These are phyloP conservation scores for Jatropha multifida DNA, from an alignment of 441 rosid genomes.

Conservation along the genomic window DNA sequence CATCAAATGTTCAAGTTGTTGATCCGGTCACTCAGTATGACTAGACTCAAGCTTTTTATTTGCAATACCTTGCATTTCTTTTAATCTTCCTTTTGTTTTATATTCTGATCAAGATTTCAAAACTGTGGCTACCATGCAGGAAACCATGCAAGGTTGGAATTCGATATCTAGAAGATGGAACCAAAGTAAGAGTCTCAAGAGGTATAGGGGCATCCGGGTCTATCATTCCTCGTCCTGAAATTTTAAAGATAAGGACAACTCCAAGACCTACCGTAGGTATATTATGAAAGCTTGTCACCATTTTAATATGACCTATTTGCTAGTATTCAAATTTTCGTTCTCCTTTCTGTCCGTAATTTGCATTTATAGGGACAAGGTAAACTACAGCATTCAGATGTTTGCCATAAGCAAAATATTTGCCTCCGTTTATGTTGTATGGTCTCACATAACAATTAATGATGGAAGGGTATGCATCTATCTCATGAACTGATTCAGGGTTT, in stretches of 20 bases:
- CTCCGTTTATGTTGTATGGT: not conserved
- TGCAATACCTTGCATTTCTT: not conserved
- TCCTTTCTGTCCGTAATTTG: not conserved
- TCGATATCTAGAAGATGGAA: slow-evolving; percentile 89
- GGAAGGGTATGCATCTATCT: not conserved
- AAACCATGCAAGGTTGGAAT: slow-evolving; percentile 80
- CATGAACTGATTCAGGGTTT: not conserved
- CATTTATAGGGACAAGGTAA: slow-evolving; percentile 1
- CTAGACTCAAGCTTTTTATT: slow-evolving; percentile 5
- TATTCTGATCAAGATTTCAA: not conserved
- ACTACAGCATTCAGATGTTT: not conserved
- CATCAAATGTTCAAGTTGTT: slow-evolving; percentile 90
- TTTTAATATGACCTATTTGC: not conserved
- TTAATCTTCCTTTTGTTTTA: not conserved
- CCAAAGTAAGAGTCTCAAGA: slow-evolving; percentile 90
- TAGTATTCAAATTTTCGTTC: not conserved
- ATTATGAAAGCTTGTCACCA: slow-evolving; percentile 12
- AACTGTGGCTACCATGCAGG: slow-evolving; percentile 41
- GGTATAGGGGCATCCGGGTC: slow-evolving; percentile 83
- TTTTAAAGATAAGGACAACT: slow-evolving; percentile 74
- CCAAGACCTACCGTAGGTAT: slow-evolving; percentile 84
- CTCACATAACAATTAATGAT: not conserved
- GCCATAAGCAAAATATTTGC: not conserved
- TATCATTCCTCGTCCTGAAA: slow-evolving; percentile 92
- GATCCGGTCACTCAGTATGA: slow-evolving; percentile 87